Percentiles rank a stretch among this genome's conserved stretches.
Conservation (phyloP, 2,329 filamentous ascomycete species). For the Tolypocladium ovalisporum region DNA sequence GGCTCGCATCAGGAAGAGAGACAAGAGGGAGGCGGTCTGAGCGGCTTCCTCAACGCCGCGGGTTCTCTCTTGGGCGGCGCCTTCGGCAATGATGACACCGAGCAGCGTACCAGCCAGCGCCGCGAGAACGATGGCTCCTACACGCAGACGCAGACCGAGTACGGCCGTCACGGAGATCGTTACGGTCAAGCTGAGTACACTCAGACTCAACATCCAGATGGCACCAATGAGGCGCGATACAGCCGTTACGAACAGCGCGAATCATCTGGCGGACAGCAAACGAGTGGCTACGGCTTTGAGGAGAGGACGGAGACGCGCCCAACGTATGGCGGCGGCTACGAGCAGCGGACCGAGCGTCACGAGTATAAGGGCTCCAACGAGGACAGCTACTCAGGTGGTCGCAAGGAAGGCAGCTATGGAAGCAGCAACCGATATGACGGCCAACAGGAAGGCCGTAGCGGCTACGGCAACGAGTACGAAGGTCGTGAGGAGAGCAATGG, state of each 20-base stretch:
- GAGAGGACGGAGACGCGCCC: conserved; percentile 43
- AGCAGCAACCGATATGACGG: conserved; percentile 14
- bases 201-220: conserved; percentile 46
- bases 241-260: conserved; percentile 49
- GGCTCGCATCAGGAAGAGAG: conserved; percentile 21
- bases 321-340: conserved; percentile 42
- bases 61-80: conserved; percentile 54
- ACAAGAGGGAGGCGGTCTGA: conserved; percentile 52
- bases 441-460: conserved; percentile 10
- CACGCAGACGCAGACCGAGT: conserved; percentile 49
- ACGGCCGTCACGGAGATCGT: conserved; percentile 43
- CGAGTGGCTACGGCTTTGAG: conserved; percentile 45
- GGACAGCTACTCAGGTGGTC: conserved; percentile 10
- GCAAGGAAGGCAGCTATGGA: conserved; percentile 10
- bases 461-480: conserved; percentile 12
- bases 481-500: conserved; percentile 5
- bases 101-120: conserved; percentile 39
- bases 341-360: conserved; percentile 44
- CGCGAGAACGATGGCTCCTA: conserved; percentile 50
- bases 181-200: conserved; percentile 52
- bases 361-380: conserved; percentile 29
- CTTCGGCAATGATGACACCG: conserved; percentile 43
- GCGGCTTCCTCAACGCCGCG: conserved; percentile 61
- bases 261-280: conserved; percentile 22
- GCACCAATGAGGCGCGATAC: conserved; percentile 48